Percentiles rank a stretch among this genome's conserved stretches.
phyloP scores from a whole-genome alignment of 2,329 filamentous ascomycete genomes.

The Penicillium aurantiogriseum region DNA sequence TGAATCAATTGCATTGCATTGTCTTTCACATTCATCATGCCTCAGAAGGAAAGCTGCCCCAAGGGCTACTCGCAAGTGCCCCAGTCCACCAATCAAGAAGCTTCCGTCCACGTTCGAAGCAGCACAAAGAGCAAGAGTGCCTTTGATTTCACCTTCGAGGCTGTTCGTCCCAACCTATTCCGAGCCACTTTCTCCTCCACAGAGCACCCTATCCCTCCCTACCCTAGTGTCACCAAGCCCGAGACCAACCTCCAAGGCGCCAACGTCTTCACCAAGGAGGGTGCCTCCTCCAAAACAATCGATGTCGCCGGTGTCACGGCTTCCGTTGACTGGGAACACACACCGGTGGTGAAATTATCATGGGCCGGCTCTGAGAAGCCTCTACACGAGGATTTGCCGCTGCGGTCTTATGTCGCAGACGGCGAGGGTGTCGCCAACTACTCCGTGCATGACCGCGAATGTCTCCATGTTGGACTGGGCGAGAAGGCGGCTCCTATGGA shows the following conservation, averaged over 20 bases:
- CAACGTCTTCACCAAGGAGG: constrained; percentile 34
- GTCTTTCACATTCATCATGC: constrained; percentile 39
- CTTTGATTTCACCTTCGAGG: constrained; percentile 63
- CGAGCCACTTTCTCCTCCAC: constrained; percentile 65
- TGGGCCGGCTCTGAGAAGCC: constrained; percentile 52
- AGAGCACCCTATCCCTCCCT: constrained; percentile 63
- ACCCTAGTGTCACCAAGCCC: constrained; percentile 58
- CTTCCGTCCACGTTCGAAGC: constrained; percentile 45
- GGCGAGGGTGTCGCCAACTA: constrained; percentile 64
- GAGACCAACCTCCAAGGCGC: constrained; percentile 35
- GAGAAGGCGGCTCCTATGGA: constrained; percentile 74
- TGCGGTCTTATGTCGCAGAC: constrained; percentile 65
- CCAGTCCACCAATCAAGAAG: constrained; percentile 20
- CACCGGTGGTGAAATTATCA: constrained; percentile 59
- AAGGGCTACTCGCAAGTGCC: constrained; percentile 36
- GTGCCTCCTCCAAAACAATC: constrained; percentile 44
- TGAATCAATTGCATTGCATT: constrained; percentile 8
- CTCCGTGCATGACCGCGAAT: constrained; percentile 59
- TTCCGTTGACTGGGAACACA: constrained; percentile 57
- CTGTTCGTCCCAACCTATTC: constrained; percentile 62
- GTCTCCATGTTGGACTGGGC: constrained; percentile 67
- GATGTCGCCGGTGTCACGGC: constrained; percentile 52
- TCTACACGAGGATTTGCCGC: constrained; percentile 61
- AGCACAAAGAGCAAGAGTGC: constrained; percentile 37
- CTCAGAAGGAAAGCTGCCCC: constrained; percentile 50